Base-by-base conservation (phyloP, 139 green algal genomes). In the Tetraselmis chui region DNA sequence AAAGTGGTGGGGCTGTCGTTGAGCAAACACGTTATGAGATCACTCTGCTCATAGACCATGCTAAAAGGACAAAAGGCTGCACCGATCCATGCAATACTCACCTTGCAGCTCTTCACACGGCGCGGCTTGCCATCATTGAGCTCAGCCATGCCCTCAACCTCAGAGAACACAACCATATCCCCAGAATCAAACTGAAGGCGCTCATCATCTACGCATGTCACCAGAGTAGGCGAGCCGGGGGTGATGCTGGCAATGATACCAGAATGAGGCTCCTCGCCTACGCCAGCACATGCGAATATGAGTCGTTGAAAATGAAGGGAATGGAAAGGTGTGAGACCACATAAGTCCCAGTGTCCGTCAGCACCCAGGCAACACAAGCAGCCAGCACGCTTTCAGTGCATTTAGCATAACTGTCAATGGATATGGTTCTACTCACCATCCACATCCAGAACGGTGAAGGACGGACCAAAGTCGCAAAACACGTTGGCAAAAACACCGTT, bases 141-240 rank as follows among this genome's bases (percentile, higher is more conserved):
- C 83, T 96, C 85, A 0, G 85, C 83, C 93, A 98, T 97, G 31
- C 95, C 95, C 76, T 91, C 83, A 27, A 99, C 91, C 88, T 99
- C 96, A 30, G 85, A 87, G 84, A 99, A 99, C 0, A 84, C 89
- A 2, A 98, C 93, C 28, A 92, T 82, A 83, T 97, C 83, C 0
- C 94, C 94, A 85, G 95, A 90, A 90, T 98, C 88, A 82, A 99
- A 98, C 89, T 98, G 89, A 59, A 99, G 91, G 27, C 97, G 89
- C 87, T 99, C 97, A 81, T 99, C 97, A 45, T 99, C 97, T 29
- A 99, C 94, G 80, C 94, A 97, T 0, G 95, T 97, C 1, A 99
- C 93, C 23, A 99, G 85, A 0, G 94, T 92, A 1, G 93, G 86
- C 67, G 83, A 86, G 58, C 88, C 85, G 45, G 88, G 84, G n/a